Evolutionary conservation across 352 stramenopile genomes (phyloP).

Genomic region (Heterotrichella gracilis): DNA sequence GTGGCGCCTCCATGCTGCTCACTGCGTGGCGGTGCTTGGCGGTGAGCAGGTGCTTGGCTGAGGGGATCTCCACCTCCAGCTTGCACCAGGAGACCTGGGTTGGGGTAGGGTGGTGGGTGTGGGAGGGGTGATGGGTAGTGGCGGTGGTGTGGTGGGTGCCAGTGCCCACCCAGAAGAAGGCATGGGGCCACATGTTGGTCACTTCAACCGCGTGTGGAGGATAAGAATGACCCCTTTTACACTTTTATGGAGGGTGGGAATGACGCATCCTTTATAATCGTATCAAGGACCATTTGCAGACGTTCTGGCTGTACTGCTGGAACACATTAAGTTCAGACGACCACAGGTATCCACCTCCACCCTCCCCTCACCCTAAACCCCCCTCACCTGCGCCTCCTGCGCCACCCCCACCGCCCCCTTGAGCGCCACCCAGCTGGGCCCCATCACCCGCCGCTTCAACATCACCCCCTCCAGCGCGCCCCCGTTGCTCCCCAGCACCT

Average conservation of each 20-base stretch:
- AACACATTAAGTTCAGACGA: too few species aligned
- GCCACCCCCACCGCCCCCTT: not conserved
- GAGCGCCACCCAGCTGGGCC: constrained; percentile 79
- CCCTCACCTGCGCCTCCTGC: too few species aligned
- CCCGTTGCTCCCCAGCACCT: constrained; percentile 66
- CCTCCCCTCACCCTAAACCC: too few species aligned
- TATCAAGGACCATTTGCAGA: not conserved
- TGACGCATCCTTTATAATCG: not conserved
- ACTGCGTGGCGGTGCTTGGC: constrained; percentile 30
- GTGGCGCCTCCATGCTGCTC: constrained; percentile 27
- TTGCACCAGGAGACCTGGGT: constrained; percentile 61
- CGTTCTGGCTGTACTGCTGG: too few species aligned
- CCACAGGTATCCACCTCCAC: too few species aligned
- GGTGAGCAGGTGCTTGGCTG: constrained; percentile 61
- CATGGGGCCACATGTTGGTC: too few species aligned
- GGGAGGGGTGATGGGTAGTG: constrained; percentile 20
- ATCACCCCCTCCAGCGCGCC: constrained; percentile 79
- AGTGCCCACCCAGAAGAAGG: too few species aligned
- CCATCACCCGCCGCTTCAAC: constrained; percentile 73
- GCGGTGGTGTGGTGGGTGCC: constrained; percentile 49
- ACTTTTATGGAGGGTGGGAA: too few species aligned
- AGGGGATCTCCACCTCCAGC: constrained; percentile 54
- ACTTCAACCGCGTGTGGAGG: too few species aligned
- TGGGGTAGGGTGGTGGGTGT: too few species aligned
- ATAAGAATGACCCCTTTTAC: too few species aligned